Conservation (phyloP, 495 filamentous ascomycete genomes). For the Aspergillus taichungensis region DNA sequence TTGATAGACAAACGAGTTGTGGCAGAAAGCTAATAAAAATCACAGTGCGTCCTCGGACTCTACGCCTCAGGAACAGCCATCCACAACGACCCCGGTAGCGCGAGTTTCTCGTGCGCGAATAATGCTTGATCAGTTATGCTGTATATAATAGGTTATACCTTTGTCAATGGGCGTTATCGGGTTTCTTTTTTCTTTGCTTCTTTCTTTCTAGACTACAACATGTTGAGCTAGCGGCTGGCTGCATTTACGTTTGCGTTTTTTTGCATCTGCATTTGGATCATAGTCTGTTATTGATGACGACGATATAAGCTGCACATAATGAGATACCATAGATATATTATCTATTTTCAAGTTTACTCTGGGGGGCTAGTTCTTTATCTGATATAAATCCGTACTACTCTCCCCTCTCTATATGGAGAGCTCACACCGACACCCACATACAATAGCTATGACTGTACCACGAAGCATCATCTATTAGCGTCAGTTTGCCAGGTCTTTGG, state of each 20-base stretch:
- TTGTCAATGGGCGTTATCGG: not conserved
- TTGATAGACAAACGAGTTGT: not conserved
- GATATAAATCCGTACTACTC: no score
- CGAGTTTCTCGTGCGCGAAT: constrained; percentile 37
- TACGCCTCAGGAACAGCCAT: constrained; percentile 37
- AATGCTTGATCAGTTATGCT: constrained; percentile 16
- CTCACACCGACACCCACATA: no score
- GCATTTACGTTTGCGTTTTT: no score
- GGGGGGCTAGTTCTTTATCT: no score
- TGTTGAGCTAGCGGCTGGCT: not conserved
- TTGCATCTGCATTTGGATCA: no score
- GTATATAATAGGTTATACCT: not conserved
- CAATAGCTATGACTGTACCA: no score
- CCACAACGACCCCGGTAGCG: constrained; percentile 25
- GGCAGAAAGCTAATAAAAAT: constrained; percentile 1
- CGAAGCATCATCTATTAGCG: no score
- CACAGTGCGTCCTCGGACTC: constrained; percentile 35
- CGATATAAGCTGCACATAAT: not conserved
- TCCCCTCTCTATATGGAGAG: no score
- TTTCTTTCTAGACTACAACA: no score
- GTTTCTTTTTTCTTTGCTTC: not conserved
- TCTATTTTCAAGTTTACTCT: no score
- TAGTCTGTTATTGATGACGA: no score
- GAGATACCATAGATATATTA: not conserved
- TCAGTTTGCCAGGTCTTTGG: no score